Evolutionary conservation across 805 yeast species (phyloP), one percentile per base, ranked within the genome.

Genomic region (Spathaspora arborariae): DNA sequence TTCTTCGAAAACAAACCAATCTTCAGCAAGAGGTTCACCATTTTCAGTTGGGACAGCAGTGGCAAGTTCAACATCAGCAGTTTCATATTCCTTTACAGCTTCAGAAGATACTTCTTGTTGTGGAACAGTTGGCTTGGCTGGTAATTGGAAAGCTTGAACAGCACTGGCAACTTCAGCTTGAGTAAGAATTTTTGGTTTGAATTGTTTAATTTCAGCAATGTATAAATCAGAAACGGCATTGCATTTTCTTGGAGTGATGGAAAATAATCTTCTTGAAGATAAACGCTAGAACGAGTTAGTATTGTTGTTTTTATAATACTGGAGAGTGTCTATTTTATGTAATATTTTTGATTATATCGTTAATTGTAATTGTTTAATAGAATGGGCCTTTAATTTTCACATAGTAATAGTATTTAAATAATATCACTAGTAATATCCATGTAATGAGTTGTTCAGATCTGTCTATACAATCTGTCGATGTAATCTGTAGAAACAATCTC

Each of bases 201-300:
- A 91, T 52, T 82, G 81, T 75, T 84, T 88, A 71, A 94, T 76
- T 71, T 91, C 96, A 67, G 79, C 82, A 63, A 92, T 72, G 76
- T 91, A 91, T 58, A 91, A 79, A 56, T 91, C 96, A 67, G 88
- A 79, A 63, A 91, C 69, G 64, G 86, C 75, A 78, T 91, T 79
- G 56, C 56, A 57, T 65, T 72, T 68, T 60, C 66, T 62, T 52
- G 75, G 67, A 46, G 75, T 67, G 51, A 66, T 59, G 44, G 76
- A 68, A 57, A 72, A 65, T 49, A 62, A 58, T 68, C 76, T 71
- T 59, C 63, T 66, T 48, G 70, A 56, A 52, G 69, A 56, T 54
- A 67, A 65, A 56, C 67, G 66, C 67, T 62, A 51, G n/a, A 46
- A 42, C 2, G 16, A 41, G 40, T 18, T 18, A 35, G 21, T 20